phyloP scores from a whole-genome alignment of 1,139 yeast genomes.

The Debaryomycetaceae sp. region DNA sequence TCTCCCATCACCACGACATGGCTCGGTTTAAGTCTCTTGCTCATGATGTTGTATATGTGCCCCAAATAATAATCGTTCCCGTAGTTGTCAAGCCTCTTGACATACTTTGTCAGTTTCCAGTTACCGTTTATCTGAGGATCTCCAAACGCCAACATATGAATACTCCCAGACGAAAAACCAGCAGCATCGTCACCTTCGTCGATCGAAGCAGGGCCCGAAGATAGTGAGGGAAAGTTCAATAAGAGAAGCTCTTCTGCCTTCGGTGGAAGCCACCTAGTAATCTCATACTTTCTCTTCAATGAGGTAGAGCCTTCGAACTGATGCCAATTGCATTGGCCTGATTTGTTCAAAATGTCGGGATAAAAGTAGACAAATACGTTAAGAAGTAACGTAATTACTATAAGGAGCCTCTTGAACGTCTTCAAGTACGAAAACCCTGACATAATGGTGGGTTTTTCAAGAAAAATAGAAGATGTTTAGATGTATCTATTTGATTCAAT shows the following conservation, averaged over 20 bases:
- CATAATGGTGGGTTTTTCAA: neutral
- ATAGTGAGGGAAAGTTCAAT: constrained; percentile 28
- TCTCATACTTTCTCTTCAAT: constrained; percentile 12
- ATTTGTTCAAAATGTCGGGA: constrained; percentile 54
- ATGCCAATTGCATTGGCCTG: constrained; percentile 60
- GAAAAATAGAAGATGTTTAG: too few relatives aligned
- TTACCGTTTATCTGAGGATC: constrained; percentile 96
- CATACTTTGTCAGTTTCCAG: constrained; percentile 66
- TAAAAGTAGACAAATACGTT: constrained; percentile 68
- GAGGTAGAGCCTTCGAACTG: constrained; percentile 13
- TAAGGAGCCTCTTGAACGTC: constrained; percentile 19
- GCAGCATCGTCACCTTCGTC: constrained; percentile 10
- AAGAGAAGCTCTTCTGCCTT: constrained; percentile 20
- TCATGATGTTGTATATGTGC: constrained; percentile 71
- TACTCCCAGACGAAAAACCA: constrained; percentile 13
- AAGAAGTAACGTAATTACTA: constrained; percentile 39
- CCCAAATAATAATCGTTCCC: constrained; percentile 90
- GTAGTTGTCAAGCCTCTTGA: constrained; percentile 73
- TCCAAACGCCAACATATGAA: constrained; percentile 76
- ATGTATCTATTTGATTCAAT: too few relatives aligned
- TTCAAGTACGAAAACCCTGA: neutral
- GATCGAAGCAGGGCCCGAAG: neutral
- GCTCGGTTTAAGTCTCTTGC: constrained; percentile 59
- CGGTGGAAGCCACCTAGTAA: constrained; percentile 22
- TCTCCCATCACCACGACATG: constrained; percentile 93